Conservation (phyloP, 176 grass and related monocot species). For the Rhynchospora breviuscula region DNA sequence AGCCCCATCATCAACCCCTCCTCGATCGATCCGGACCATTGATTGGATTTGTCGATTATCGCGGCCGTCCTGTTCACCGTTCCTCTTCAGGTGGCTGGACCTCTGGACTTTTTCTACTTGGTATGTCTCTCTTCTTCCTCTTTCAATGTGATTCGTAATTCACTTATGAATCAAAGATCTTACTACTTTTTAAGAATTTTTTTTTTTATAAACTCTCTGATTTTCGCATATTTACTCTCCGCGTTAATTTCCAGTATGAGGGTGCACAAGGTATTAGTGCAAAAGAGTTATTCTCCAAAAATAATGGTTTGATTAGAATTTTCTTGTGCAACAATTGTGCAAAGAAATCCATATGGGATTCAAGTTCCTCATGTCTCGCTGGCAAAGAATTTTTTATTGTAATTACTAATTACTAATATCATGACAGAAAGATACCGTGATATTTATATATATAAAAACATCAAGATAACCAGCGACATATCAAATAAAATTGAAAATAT, state of each 20-base stretch:
- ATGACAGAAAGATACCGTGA: too few relatives aligned
- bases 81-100: conserved; percentile 43
- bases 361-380: not conserved
- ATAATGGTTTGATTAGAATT: not conserved
- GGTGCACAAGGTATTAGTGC: not conserved
- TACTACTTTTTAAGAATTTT: not conserved
- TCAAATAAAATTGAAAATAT: too few relatives aligned
- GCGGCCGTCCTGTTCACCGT: conserved; percentile 29
- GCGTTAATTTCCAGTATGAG: not conserved
- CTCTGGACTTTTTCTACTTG: conserved; percentile 35
- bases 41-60: conserved; percentile 39
- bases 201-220: not conserved
- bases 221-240: not conserved
- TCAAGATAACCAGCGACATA: too few relatives aligned
- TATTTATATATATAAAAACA: too few relatives aligned
- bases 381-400: not conserved
- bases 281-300: not conserved
- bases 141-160: not conserved
- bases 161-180: too few relatives aligned
- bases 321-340: too few relatives aligned
- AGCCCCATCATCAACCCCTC: conserved; percentile 28
- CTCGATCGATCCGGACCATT: conserved; percentile 16
- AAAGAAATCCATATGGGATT: too few relatives aligned
- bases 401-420: not conserved
- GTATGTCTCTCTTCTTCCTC: not conserved